Evolutionary conservation across 768 basidiomycete genomes (phyloP).

Genomic region (Plicaturopsis crispa): DNA sequence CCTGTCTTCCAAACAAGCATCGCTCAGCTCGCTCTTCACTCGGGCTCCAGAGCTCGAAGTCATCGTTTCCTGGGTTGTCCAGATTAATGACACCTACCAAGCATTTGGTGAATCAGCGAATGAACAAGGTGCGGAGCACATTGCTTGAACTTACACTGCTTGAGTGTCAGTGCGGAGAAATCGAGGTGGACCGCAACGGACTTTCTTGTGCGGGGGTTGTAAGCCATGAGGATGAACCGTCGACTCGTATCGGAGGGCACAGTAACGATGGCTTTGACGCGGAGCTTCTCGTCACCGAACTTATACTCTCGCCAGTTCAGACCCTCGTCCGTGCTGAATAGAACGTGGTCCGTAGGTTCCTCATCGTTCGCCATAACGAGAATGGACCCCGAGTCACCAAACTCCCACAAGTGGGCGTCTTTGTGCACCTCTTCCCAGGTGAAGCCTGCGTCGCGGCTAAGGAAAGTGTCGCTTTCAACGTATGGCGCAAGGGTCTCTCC

Average conservation of each 20-base stretch:
- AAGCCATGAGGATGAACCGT: slow-evolving; percentile 82
- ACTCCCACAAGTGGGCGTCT: slow-evolving; percentile 96
- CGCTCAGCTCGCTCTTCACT: slow-evolving; percentile 80
- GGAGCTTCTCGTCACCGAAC: slow-evolving; percentile 64
- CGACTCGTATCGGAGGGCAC: slow-evolving; percentile 88
- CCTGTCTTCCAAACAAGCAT: slow-evolving; percentile 91
- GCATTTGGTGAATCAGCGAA: not conserved
- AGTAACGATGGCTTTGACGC: slow-evolving; percentile 74
- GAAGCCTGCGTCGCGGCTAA: slow-evolving; percentile 93
- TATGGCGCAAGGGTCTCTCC: slow-evolving; percentile 79
- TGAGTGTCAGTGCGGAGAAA: slow-evolving; percentile 69
- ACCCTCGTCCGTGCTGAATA: slow-evolving; percentile 90
- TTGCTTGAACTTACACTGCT: slow-evolving; percentile 53
- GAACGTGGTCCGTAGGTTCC: slow-evolving; percentile 79
- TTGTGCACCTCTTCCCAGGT: slow-evolving; percentile 99
- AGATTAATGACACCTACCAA: slow-evolving; percentile 55
- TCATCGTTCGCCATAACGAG: slow-evolving; percentile 95
- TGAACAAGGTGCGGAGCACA: slow-evolving; percentile 2
- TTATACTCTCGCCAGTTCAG: slow-evolving; percentile 81
- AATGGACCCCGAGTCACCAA: slow-evolving; percentile 94
- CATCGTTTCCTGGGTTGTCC: slow-evolving; percentile 74
- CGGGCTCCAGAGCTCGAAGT: slow-evolving; percentile 97
- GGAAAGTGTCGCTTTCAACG: slow-evolving; percentile 87
- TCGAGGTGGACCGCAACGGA: slow-evolving; percentile 82
- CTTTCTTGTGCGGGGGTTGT: slow-evolving; percentile 33